Conservation (phyloP, 2,329 filamentous ascomycete species). For the Colletotrichum cordylinicola region DNA sequence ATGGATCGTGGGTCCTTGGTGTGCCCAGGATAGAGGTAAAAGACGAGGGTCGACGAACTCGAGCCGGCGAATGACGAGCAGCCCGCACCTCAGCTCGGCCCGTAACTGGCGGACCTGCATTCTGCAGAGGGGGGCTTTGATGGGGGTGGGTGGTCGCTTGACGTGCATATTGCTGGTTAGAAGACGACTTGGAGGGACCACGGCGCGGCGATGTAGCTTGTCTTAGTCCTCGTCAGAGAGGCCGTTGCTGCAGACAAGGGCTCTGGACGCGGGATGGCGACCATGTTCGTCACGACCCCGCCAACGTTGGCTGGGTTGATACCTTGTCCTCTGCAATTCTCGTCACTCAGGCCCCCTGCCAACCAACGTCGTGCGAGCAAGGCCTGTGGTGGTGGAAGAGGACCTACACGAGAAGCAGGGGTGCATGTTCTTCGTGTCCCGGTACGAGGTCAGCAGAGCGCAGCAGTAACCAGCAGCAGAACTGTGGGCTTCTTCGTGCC, state of each 20-base stretch:
- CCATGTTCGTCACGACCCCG: constrained; percentile 6
- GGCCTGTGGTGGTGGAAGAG: background rate
- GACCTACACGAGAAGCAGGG: background rate
- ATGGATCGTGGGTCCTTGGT: background rate
- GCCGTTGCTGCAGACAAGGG: background rate
- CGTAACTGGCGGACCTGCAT: background rate
- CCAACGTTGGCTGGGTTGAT: background rate
- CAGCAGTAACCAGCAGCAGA: background rate
- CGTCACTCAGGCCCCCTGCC: background rate
- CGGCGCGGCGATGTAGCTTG: background rate
- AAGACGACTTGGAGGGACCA: background rate
- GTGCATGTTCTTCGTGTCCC: background rate
- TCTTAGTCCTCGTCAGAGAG: constrained; percentile 7
- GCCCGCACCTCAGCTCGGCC: constrained; percentile 5
- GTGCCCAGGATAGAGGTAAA: background rate
- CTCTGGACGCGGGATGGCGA: background rate
- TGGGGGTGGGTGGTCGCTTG: constrained; percentile 12
- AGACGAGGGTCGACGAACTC: background rate
- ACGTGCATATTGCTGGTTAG: constrained; percentile 21
- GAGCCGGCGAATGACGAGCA: constrained; percentile 12
- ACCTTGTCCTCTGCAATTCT: background rate
- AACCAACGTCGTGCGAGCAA: background rate
- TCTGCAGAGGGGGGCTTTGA: constrained; percentile 5
- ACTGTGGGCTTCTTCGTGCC: background rate
- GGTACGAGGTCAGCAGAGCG: background rate